These are phyloP conservation scores for Vaccinium vitisidaea DNA, from an alignment of 148 eudicot genomes.

Conservation along the genomic window DNA sequence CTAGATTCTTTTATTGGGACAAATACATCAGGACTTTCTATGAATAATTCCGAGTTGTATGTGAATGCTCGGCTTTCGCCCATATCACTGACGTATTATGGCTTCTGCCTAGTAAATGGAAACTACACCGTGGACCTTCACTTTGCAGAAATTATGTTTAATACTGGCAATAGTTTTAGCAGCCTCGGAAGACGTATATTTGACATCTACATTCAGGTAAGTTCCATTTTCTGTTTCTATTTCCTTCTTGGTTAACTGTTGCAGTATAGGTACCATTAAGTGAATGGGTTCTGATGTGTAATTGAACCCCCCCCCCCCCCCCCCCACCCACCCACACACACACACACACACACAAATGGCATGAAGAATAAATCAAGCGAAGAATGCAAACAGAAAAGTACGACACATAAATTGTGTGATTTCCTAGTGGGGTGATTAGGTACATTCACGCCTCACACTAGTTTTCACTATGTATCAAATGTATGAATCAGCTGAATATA, in stretches of 20 bases:
- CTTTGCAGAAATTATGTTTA: slow-evolving; percentile 36
- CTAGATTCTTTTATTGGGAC: background rate
- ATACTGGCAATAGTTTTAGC: slow-evolving; percentile 17
- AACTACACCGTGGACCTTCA: slow-evolving; percentile 34
- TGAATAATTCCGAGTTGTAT: slow-evolving; percentile 17
- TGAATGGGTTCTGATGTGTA: background rate
- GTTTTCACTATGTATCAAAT: no score
- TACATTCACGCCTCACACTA: no score
- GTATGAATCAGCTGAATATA: background rate
- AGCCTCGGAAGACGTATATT: slow-evolving; percentile 43
- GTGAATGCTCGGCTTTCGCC: slow-evolving; percentile 34
- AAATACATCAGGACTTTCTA: slow-evolving; percentile 16
- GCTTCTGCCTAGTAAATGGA: slow-evolving; percentile 31
- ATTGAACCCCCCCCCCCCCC: no score
- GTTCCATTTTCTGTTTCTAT: background rate
- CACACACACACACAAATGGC: background rate
- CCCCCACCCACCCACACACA: no score
- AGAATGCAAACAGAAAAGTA: background rate
- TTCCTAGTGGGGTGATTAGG: no score
- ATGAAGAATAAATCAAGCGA: background rate
- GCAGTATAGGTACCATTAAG: background rate
- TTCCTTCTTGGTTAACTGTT: background rate
- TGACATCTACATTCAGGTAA: background rate
- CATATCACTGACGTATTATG: slow-evolving; percentile 36
- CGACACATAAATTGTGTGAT: background rate